phyloP scores from a whole-genome alignment of 768 basidiomycete species.

The Boletus coccyginus region DNA sequence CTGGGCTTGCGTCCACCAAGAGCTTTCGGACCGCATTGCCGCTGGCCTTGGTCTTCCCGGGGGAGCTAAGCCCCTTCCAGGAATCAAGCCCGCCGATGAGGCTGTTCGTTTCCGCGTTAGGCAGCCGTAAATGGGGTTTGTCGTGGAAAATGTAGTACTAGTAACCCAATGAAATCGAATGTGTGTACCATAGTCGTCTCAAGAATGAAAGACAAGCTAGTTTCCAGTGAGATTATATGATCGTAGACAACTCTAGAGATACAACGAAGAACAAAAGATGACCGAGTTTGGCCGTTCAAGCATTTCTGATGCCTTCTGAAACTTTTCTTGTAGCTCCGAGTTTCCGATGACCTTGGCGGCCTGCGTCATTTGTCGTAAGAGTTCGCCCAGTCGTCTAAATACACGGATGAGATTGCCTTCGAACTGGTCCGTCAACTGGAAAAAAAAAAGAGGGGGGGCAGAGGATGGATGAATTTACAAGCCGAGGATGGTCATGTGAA shows the following conservation, averaged over 20 bases:
- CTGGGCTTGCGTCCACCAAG: slow-evolving; percentile 77
- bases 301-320: slow-evolving; percentile 89
- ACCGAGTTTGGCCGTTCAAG: slow-evolving; percentile 93
- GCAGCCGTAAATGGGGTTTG: slow-evolving; percentile 1
- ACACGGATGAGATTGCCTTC: slow-evolving; percentile 96
- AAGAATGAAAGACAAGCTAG: neutral
- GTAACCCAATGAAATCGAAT: neutral
- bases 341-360: slow-evolving; percentile 98
- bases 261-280: slow-evolving; percentile 85
- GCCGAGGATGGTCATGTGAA: neutral
- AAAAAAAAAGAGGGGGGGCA: neutral
- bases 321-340: slow-evolving; percentile 88
- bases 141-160: neutral
- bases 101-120: slow-evolving; percentile 48
- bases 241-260: slow-evolving; percentile 46
- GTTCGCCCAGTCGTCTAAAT: slow-evolving; percentile 90
- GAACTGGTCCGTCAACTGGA: slow-evolving; percentile 90
- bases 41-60: slow-evolving; percentile 59
- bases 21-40: slow-evolving; percentile 75
- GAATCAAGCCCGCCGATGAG: slow-evolving; percentile 53
- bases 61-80: slow-evolving; percentile 53
- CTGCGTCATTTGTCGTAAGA: slow-evolving; percentile 93
- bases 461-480: neutral
- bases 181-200: slow-evolving; percentile 9
- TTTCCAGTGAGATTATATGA: neutral